Evolutionary conservation across 371 early-diverging fungal genomes (phyloP), one percentile per base, ranked within the genome.

Genomic region (Rhizomucor miehei): DNA sequence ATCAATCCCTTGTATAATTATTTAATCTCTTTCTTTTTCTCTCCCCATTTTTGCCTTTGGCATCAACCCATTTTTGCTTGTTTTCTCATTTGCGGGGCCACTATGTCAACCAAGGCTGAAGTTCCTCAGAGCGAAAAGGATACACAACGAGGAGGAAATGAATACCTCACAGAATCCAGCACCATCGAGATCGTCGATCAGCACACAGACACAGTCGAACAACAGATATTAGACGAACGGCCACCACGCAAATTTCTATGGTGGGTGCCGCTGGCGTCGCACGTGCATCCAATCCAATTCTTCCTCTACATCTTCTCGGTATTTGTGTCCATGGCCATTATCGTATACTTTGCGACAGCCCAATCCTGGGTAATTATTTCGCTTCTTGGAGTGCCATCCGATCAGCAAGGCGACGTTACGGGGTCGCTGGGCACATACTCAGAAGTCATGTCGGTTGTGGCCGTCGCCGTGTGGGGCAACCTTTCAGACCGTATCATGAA

Each of bases 341-440:
- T 71, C 49, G 75, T 75, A 6, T 75, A 65, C 39, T 55, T 72
- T 13, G 48, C 70, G 1, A 65, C 61, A 17, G 60, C 63, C 3
- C 72, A 69, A 51, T 55, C 65, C 16, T 59, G 65, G 56, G 62
- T 70, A 11, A 37, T 75, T 12, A 60, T 49, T 2, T 48, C 56
- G 17, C 21, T 67, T 10, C 57, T 66, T 1, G 29, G 20, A 10
- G 48, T 62, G 11, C 29, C 29, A 29, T 21, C 25, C 10, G 47
- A 40, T 11, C 50, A 52, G 23, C 40, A 56, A 19, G 76, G 76
- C 17, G 72, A 71, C 40, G 63, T 67, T 17, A 75, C 72, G 0
- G 76, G 76, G 3, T 75, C 76, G 6, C 50, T 75, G 10, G 52
- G 80, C 1, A 79, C 88, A 6, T 85, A 81, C 54, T 86, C 87